Evolutionary conservation across 202 grass and related monocot genomes (phyloP).

Genomic region (Hordeum pubiflorum): DNA sequence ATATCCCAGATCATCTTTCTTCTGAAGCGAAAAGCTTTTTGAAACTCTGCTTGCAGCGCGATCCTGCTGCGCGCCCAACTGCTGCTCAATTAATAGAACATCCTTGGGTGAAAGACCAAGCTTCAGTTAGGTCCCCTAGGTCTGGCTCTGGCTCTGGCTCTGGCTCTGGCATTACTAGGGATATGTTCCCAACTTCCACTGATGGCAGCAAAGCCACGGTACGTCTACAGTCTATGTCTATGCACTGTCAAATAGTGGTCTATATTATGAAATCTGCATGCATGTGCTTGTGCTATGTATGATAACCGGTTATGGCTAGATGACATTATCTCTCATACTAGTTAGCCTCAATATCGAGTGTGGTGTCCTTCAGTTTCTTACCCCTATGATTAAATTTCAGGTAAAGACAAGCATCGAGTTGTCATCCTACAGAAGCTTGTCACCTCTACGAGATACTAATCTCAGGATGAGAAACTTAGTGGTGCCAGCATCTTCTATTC

Average conservation of each 20-base stretch:
- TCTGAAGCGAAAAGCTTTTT: conserved; percentile 69
- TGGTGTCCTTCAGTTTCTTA: conserved; percentile 4
- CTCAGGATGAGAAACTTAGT: conserved; percentile 22
- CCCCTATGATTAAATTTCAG: conserved; percentile 6
- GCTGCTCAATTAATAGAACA: conserved; percentile 77
- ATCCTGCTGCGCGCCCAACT: conserved; percentile 78
- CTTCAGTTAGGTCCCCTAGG: conserved; percentile 34
- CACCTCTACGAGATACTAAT: conserved; percentile 60
- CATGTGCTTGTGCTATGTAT: background rate
- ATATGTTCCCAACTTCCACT: conserved; percentile 20
- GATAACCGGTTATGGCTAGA: background rate
- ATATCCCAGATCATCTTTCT: conserved; percentile 78
- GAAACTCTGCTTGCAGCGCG: conserved; percentile 82
- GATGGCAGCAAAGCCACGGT: conserved; percentile 34
- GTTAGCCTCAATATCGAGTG: background rate
- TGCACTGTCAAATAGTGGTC: background rate
- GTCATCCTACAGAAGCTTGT: conserved; percentile 62
- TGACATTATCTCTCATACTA: background rate
- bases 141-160: background rate
- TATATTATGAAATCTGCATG: background rate
- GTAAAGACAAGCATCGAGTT: conserved; percentile 35
- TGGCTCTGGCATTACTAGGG: conserved; percentile 24
- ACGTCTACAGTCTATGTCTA: background rate
- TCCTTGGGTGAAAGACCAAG: conserved; percentile 71
- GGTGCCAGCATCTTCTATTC: conserved; percentile 38